These are phyloP conservation scores for Domatiomyces globalis DNA, from an alignment of 2,329 filamentous ascomycete genomes.

Conservation along the genomic window DNA sequence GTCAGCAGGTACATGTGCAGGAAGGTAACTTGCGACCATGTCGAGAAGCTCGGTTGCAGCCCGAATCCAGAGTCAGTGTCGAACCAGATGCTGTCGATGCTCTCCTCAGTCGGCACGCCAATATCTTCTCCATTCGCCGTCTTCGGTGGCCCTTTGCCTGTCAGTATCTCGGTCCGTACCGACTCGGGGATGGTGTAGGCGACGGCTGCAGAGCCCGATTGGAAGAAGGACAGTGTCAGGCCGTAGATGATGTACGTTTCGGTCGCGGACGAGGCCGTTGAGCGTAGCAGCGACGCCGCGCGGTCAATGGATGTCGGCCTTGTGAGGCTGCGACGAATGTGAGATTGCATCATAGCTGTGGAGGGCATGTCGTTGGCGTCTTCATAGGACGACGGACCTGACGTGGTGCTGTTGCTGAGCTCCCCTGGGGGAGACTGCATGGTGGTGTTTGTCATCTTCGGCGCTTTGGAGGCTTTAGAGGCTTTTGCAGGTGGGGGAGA, in stretches of 20 bases:
- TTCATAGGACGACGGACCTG: neutral
- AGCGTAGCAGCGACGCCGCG: constrained; percentile 15
- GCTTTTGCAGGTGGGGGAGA: neutral
- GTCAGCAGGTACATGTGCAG: constrained; percentile 89
- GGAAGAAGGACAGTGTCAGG: constrained; percentile 64
- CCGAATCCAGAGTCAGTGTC: constrained; percentile 41
- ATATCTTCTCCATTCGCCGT: constrained; percentile 71
- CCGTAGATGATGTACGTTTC: constrained; percentile 68
- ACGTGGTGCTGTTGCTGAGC: neutral
- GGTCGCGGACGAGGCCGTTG: constrained; percentile 29
- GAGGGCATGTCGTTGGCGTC: neutral
- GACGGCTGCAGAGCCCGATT: constrained; percentile 57
- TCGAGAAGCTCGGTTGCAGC: constrained; percentile 76
- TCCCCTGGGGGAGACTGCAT: neutral
- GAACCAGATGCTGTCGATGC: constrained; percentile 4
- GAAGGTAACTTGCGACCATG: constrained; percentile 92
- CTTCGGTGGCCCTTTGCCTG: constrained; percentile 33
- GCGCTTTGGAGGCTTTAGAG: neutral
- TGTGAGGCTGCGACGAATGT: neutral
- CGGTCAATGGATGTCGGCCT: neutral
- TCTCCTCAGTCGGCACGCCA: constrained; percentile 41
- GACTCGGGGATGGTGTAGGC: constrained; percentile 61
- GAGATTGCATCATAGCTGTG: neutral
- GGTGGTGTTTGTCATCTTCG: neutral
- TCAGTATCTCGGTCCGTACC: constrained; percentile 50